Evolutionary conservation across 1,139 yeast genomes (phyloP).

Genomic region (Kluyveromyces marxianus): DNA sequence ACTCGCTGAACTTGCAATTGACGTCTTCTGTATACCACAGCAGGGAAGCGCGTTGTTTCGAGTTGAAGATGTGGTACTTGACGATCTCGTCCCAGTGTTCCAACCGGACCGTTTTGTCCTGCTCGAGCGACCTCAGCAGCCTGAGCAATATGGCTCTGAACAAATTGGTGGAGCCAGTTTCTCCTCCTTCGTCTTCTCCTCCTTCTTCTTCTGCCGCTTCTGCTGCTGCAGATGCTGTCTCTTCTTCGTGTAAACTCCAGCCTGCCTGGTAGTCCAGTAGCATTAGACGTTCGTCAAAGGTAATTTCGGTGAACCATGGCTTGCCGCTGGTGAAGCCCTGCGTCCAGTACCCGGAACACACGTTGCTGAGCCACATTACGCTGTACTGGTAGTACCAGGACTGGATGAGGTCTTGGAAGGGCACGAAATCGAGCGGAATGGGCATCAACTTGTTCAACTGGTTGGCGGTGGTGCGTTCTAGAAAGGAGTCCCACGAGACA

Average conservation of each 20-base stretch:
- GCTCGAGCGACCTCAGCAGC: slow-evolving; percentile 34
- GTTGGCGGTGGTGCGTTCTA: slow-evolving; percentile 17
- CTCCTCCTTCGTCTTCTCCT: slow-evolving; percentile 5
- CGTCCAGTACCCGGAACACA: slow-evolving; percentile 25
- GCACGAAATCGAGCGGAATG: slow-evolving; percentile 8
- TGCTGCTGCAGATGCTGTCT: neutral
- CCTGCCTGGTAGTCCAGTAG: slow-evolving; percentile 16
- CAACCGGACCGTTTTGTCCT: slow-evolving; percentile 25
- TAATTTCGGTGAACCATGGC: slow-evolving; percentile 24
- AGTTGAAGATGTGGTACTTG: slow-evolving; percentile 29
- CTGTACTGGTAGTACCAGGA: slow-evolving; percentile 29
- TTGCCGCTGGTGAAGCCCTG: slow-evolving; percentile 13
- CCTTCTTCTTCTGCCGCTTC: neutral
- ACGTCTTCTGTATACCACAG: slow-evolving; percentile 31
- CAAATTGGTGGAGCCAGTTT: slow-evolving; percentile 13
- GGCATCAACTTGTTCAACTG: slow-evolving; percentile 18
- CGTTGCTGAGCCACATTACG: slow-evolving; percentile 29
- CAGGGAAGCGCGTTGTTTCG: slow-evolving; percentile 20
- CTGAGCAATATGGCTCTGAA: slow-evolving; percentile 27
- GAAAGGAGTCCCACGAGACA: slow-evolving; percentile 21
- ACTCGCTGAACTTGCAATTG: slow-evolving; percentile 32
- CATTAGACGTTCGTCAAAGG: slow-evolving; percentile 25
- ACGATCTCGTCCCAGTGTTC: slow-evolving; percentile 42
- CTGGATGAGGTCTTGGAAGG: slow-evolving; percentile 10
- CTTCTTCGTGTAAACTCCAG: slow-evolving; percentile 3